Evolutionary conservation across 306 rosid species (phyloP), one percentile per base, ranked within the genome.

Genomic region (Amphicarpaea edgeworthii): DNA sequence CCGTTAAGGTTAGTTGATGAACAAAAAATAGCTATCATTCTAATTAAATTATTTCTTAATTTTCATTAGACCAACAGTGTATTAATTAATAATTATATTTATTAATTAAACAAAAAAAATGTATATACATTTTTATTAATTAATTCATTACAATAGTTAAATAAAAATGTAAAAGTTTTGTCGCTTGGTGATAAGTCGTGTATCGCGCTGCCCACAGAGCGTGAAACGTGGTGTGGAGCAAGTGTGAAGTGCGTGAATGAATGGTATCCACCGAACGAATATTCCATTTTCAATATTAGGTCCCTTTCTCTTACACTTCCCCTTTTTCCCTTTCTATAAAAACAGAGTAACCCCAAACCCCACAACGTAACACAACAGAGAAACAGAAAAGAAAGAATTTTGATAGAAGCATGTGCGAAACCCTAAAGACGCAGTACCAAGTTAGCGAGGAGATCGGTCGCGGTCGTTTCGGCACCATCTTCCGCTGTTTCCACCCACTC

Each of bases 401-500:
- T n/a, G n/a, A 0, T 0, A 28, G 20, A 28, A 59, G 17, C 70
- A 95, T 95, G 97, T 86, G 90, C 42, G 87, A 87, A 49, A 43
- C 83, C 30, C 69, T 89, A 6, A 81, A 85, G 21, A 45, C 59
- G 11, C 80, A 90, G 2, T 92, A 92, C 93, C 83, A 89, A 47
- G 45, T 92, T 51, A 69, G 83, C 37, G 97, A 95, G 16, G 98
- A 92, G 72, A 90, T 95, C 59, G 98, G 97, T 3, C 88, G 96
- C 0, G 98, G 97, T 1, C 81, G 90, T 0, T 90, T 95, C 81
- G 97, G 97, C 61, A 92, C 86, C 61, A 84, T 95, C 54, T 79
- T 74, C 67, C 93, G 96, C 3, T 93, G 91, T 42, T 87, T 84
- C 65, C 62, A 87, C 68, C 86, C 85, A 0, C 28, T 37, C 57